phyloP scores from a whole-genome alignment of 176 grass and related monocot species.

The Oryza officinalis region DNA sequence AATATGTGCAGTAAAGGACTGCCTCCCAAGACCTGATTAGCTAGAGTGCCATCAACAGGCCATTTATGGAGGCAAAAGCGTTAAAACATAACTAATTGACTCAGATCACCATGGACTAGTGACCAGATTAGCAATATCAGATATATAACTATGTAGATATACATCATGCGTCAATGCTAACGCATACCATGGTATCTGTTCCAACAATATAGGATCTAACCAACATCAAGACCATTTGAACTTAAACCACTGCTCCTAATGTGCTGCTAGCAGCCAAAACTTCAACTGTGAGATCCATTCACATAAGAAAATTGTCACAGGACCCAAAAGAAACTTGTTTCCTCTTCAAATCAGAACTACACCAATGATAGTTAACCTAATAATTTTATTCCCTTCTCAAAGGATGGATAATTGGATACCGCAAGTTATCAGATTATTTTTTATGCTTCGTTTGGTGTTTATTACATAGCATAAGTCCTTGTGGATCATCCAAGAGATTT shows the following conservation, averaged over 20 bases:
- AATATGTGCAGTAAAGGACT: slow-evolving; percentile 11
- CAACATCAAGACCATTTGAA: not conserved
- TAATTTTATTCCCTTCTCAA: not conserved
- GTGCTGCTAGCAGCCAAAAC: slow-evolving; percentile 6
- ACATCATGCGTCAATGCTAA: not conserved
- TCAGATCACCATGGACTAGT: not conserved
- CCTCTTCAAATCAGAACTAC: not conserved
- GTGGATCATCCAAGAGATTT: not conserved
- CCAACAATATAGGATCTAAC: not conserved
- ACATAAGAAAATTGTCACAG: not conserved
- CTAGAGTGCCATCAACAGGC: not conserved
- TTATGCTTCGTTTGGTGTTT: not conserved
- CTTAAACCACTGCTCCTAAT: not conserved
- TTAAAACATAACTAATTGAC: not conserved
- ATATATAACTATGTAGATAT: not conserved
- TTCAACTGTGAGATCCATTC: not conserved
- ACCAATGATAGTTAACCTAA: not conserved
- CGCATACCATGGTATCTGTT: not conserved
- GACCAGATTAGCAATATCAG: not conserved
- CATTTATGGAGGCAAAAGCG: not conserved
- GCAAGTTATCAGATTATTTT: not conserved
- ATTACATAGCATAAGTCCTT: slow-evolving; percentile 8
- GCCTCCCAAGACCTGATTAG: not conserved
- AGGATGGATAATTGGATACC: not conserved
- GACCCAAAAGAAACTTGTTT: not conserved